These are phyloP conservation scores for Venturia effusa DNA, from an alignment of 2,329 filamentous ascomycete species.

Conservation along the genomic window DNA sequence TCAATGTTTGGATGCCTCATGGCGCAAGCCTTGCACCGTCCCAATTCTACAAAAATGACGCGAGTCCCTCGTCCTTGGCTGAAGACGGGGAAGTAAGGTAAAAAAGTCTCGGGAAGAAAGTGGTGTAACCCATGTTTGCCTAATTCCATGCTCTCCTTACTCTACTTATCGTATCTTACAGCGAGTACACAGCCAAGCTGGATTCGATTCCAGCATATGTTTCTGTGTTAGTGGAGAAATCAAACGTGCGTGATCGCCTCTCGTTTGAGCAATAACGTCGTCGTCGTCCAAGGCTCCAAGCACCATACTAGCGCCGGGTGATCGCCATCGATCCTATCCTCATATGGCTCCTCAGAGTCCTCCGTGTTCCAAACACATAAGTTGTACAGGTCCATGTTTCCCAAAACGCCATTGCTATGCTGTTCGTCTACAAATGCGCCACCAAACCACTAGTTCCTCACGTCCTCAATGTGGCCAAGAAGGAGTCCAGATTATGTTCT, in stretches of 20 bases:
- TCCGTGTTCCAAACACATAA: neutral
- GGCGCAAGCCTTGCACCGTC: too few species aligned
- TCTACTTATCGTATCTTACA: neutral
- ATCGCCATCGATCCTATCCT: neutral
- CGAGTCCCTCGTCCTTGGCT: too few species aligned
- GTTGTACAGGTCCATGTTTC: neutral
- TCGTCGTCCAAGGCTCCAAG: too few species aligned
- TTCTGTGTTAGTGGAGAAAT: too few species aligned
- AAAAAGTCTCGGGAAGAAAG: too few species aligned
- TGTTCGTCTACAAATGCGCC: neutral
- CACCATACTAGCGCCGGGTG: neutral
- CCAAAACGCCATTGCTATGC: constrained; percentile 1
- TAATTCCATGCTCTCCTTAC: neutral
- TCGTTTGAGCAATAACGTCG: neutral
- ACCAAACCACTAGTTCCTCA: constrained; percentile 13
- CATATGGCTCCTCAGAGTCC: neutral
- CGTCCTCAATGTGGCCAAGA: constrained; percentile 82
- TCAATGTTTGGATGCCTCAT: too few species aligned
- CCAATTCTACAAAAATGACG: too few species aligned
- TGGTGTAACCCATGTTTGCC: too few species aligned
- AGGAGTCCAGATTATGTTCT: constrained; percentile 91
- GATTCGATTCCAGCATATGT: neutral
- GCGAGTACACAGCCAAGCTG: neutral
- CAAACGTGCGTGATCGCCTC: neutral
- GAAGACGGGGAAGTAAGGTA: too few species aligned